Conservation (phyloP, 1,284 basidiomycete species). For the Cryptococcus depauperatus region DNA sequence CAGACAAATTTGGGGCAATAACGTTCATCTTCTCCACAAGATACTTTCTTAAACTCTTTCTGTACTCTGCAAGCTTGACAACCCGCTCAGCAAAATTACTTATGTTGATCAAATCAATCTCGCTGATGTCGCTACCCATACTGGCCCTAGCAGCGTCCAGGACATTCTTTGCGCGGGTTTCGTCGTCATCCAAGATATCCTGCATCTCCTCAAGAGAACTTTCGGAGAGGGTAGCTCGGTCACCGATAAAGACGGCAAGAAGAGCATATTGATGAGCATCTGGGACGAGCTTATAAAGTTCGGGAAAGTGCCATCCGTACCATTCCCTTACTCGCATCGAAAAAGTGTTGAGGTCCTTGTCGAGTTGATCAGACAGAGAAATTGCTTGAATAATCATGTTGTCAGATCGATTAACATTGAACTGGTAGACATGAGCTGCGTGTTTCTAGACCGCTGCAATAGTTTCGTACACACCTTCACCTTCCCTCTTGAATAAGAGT, state of each 20-base stretch:
- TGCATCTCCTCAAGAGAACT: slow-evolving; percentile 69
- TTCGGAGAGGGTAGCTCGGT: slow-evolving; percentile 62
- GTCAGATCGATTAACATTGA: slow-evolving; percentile 98
- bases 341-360: slow-evolving; percentile 99
- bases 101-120: slow-evolving; percentile 96
- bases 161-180: slow-evolving; percentile 82
- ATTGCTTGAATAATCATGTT: slow-evolving; percentile 99
- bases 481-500: slow-evolving; percentile 96
- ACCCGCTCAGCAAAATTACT: slow-evolving; percentile 85
- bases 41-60: slow-evolving; percentile 83
- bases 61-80: slow-evolving; percentile 85
- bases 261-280: slow-evolving; percentile 95
- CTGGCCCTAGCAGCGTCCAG: slow-evolving; percentile 88
- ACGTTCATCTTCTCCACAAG: slow-evolving; percentile 96
- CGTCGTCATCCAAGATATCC: slow-evolving; percentile 76
- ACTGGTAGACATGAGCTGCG: slow-evolving; percentile 43
- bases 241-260: slow-evolving; percentile 77
- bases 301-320: slow-evolving; percentile 99
- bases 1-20: slow-evolving; percentile 91
- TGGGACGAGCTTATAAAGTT: slow-evolving; percentile 86
- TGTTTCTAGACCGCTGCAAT: not conserved
- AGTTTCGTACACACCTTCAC: slow-evolving; percentile 56
- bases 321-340: slow-evolving; percentile 97
- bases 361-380: slow-evolving; percentile 93
- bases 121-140: slow-evolving; percentile 89